A percentile compares a stretch with the other conserved stretches of the same genome.
These are phyloP conservation scores for Boletus mariae DNA, from an alignment of 1,284 basidiomycete genomes.

Conservation along the genomic window DNA sequence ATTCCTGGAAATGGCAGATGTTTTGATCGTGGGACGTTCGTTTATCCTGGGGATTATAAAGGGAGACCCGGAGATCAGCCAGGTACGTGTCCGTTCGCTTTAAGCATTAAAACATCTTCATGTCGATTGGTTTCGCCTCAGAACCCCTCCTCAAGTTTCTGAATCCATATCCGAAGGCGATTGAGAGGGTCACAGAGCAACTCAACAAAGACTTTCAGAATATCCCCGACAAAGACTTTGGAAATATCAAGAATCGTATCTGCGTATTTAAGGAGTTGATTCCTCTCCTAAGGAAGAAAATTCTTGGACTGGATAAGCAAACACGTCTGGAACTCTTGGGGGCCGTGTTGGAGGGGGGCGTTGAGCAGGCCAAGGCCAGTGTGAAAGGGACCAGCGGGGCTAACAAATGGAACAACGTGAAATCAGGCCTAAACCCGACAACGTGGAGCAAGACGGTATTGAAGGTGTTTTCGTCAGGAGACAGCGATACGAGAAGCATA, in stretches of 20 bases:
- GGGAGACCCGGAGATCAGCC: neutral
- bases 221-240: slow-evolving; percentile 8
- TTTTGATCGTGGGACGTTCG: slow-evolving; percentile 16
- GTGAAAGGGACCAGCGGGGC: neutral
- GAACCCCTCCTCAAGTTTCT: slow-evolving; percentile 14
- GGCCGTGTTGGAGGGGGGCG: slow-evolving; percentile 7
- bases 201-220: neutral
- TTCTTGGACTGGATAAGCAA: slow-evolving; percentile 1
- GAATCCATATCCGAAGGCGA: slow-evolving; percentile 17
- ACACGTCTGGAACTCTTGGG: slow-evolving; percentile 13
- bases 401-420: neutral
- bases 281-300: neutral
- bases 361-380: slow-evolving; percentile 3
- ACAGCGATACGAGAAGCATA: neutral
- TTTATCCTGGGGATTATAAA: neutral
- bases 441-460: neutral
- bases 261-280: slow-evolving; percentile 17
- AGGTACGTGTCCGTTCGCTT: slow-evolving; percentile 9
- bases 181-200: slow-evolving; percentile 5
- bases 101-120: neutral
- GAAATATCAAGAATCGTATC: slow-evolving; percentile 23
- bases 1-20: slow-evolving; percentile 7
- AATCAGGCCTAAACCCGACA: neutral
- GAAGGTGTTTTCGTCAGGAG: slow-evolving; percentile 12
- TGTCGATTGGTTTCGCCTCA: slow-evolving; percentile 2